Evolutionary conservation across 2,329 filamentous ascomycete genomes (phyloP), one percentile per base, ranked within the genome.

Genomic region (Pestalotiopsis fici): DNA sequence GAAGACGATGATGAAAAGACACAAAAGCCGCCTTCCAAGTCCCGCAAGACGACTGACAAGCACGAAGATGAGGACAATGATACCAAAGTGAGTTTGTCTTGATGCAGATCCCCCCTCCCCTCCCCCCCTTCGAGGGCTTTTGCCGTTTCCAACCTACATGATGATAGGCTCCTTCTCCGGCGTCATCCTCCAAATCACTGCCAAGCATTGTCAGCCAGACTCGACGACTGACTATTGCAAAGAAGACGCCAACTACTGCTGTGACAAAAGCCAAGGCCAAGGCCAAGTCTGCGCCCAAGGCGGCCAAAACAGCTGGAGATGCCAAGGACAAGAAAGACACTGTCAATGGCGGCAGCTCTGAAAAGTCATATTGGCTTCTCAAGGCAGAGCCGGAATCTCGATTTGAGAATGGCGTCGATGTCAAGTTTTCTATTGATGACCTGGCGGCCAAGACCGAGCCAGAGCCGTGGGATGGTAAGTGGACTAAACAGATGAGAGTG

Each of bases 401-500:
- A 5, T 82, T 94, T 18, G 94, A 97, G 77, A 95, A 94, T 65
- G 95, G 94, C 0, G 84, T 93, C 63, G 95, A 98, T 76, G 93
- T 98, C 59, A 92, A 90, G 72, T 99, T 98, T 81, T 97, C 94
- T 0, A 98, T 99, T 74, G 94, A 98, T 74, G 95, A 98, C 77
- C 82, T 99, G 43, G 86, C 87, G 15, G 87, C 88, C 0, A 91
- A 89, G 74, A 89, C 84, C 0, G 86, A 88, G 74, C 94, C 95
- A 1, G 95, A 98, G 76, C 91, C 93, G 0, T 99, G 96, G 96
- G 92, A 97, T 80, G 96, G 93, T 93, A 81, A 76, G 88, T 84
- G 50, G 39, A 11, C 15, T 7, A 23, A 12, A 6, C 31, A 35
- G 6, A 35, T 35, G 31, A 35, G 31, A 35, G 31, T 35, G 31